Evolutionary conservation across 202 grass and related monocot genomes (phyloP).

Genomic region (Carex sylvatica): DNA sequence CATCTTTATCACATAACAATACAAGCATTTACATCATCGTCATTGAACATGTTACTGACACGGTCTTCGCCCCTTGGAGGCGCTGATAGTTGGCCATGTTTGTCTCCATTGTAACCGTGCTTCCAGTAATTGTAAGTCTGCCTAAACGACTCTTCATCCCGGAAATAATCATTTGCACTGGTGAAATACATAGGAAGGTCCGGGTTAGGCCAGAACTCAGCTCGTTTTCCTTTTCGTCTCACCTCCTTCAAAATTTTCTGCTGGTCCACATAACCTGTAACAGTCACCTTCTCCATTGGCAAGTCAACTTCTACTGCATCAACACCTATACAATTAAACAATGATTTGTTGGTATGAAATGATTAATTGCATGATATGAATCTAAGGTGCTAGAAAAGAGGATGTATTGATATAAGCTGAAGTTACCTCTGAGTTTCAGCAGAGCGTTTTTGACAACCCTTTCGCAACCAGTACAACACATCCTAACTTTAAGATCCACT

Average conservation of each 20-base stretch:
- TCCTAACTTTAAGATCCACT: constrained; percentile 97
- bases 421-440: constrained; percentile 43
- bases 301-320: constrained; percentile 80
- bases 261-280: constrained; percentile 85
- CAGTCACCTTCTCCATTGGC: constrained; percentile 93
- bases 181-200: constrained; percentile 83
- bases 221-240: constrained; percentile 78
- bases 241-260: constrained; percentile 87
- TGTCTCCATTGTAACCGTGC: constrained; percentile 94
- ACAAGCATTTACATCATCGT: constrained; percentile 92
- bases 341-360: not conserved
- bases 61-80: constrained; percentile 65
- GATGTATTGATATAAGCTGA: not conserved
- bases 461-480: constrained; percentile 89
- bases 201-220: constrained; percentile 95
- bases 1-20: constrained; percentile 48
- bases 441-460: constrained; percentile 84
- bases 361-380: not conserved
- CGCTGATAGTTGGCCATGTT: constrained; percentile 64
- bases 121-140: constrained; percentile 88
- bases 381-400: not conserved
- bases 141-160: constrained; percentile 77
- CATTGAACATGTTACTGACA: constrained; percentile 98
- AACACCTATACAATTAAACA: constrained; percentile 34
- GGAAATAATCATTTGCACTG: constrained; percentile 68